Base-by-base conservation (phyloP, 2,329 filamentous ascomycete species). In the Dryadomyces quercus-mongolicae region DNA sequence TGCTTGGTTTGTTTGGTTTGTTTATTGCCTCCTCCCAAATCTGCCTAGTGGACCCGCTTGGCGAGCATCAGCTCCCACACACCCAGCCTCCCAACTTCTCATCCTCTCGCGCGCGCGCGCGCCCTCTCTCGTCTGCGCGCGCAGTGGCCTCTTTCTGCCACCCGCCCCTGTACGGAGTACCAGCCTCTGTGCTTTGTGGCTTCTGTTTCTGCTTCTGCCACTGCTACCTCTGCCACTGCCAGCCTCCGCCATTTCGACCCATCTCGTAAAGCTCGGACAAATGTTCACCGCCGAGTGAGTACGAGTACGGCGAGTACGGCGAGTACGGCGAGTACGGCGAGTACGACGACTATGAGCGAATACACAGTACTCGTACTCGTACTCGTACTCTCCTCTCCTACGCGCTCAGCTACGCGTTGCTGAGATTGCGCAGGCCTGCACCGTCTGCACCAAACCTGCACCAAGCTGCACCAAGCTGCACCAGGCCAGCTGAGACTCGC, bases 1-100 rank as follows among this genome's bases (percentile, higher is more conserved):
- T 45, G 7, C 34, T 51, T 25, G 42, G 43, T 25, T 36, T 53
- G 47, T 7, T 51, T 53, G 53, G 52, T 55, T n/a, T 57, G 56
- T 57, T 55, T 50, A 55, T 52, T 52, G 64, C 52, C 60, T 31
- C 36, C 62, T 58, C 65, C 65, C 54, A 63, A 54, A 58, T 49
- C 22, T 8, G 55, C 46, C 40, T 55, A 56, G 50, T 40, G 49
- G 52, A 42, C 46, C 53, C 53, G 52, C 49, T 31, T n/a, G 44
- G 10, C 20, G 20, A 48, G 20, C 45, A 48, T 40, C 36, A 40
- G 36, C 36, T 40, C 20, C 45, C 22, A 21, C 45, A 21, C 45
- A 15, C 20, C 45, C 45, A 42, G 38, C 38, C 38, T 15, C 38
- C 38, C 25, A 31, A 31, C 25, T 31, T 31, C 25, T 31, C 25